A percentile compares a stretch with the other conserved stretches of the same genome.
Conservation (phyloP, 257 asterid species). For the Apocynum venetum region DNA sequence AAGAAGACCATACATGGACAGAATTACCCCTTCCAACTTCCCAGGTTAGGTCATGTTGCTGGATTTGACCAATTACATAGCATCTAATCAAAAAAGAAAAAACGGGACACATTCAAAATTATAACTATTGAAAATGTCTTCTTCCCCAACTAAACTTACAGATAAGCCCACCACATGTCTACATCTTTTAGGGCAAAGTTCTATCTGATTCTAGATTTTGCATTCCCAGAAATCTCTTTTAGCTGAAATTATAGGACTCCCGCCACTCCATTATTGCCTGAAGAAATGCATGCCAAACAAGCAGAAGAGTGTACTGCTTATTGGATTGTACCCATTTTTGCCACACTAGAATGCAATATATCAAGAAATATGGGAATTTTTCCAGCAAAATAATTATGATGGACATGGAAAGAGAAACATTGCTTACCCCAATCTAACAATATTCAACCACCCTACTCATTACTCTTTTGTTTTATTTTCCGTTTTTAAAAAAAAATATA, state of each 20-base stretch:
- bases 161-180: constrained; percentile 17
- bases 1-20: constrained; percentile 12
- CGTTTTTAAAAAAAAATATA: neutral
- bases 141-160: neutral
- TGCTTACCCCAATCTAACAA: constrained; percentile 17
- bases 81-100: constrained; percentile 4
- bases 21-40: neutral
- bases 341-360: neutral
- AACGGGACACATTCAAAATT: neutral
- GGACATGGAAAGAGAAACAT: constrained; percentile 22
- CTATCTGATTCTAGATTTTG: constrained; percentile 2
- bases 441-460: constrained; percentile 26
- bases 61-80: constrained; percentile 15
- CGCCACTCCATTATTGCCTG: constrained; percentile 1
- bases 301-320: constrained; percentile 2
- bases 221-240: neutral
- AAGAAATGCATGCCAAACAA: constrained; percentile 19
- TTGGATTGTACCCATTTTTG: constrained; percentile 8
- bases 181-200: constrained; percentile 11
- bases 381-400: constrained; percentile 22
- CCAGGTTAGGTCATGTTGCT: constrained; percentile 13
- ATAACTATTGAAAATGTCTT: constrained; percentile 1
- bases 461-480: neutral
- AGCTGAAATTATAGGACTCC: neutral
- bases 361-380: constrained; percentile 4